Evolutionary conservation across 2,329 filamentous ascomycete genomes (phyloP).

Genomic region (Pseudogymnoascus sp.): DNA sequence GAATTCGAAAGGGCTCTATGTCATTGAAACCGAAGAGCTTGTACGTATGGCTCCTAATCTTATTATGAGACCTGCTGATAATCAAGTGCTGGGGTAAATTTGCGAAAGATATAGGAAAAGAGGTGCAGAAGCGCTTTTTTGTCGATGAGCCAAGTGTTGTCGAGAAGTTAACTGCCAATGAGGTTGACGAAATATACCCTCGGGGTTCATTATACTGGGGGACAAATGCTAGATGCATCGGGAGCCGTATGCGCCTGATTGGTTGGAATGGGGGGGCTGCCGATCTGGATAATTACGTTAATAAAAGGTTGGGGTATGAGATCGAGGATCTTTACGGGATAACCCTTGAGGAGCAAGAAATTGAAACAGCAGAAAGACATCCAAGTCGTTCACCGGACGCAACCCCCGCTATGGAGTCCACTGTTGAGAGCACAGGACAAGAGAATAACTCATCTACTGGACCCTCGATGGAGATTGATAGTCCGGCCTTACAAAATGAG

Average conservation of each 20-base stretch:
- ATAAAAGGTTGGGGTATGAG: not conserved
- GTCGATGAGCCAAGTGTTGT: not conserved
- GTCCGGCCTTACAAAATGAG: not conserved
- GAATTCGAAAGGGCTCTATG: not conserved
- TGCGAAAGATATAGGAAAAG: not conserved
- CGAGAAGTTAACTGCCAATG: not conserved
- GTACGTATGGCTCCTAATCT: not conserved
- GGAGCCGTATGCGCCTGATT: not conserved
- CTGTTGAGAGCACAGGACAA: not conserved
- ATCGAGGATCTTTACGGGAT: not conserved
- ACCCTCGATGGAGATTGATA: not conserved
- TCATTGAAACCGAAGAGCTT: not conserved
- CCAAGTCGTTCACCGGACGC: not conserved
- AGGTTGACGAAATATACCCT: not conserved
- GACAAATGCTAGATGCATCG: not conserved
- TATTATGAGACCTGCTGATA: not conserved
- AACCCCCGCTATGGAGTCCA: not conserved
- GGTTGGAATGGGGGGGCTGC: not conserved
- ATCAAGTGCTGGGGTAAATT: not conserved
- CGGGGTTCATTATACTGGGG: not conserved
- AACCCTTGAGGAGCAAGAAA: not conserved
- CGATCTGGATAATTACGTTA: not conserved
- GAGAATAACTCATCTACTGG: not conserved
- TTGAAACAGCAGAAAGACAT: not conserved
- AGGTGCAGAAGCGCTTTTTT: not conserved